Conservation (phyloP, 2,329 filamentous ascomycete species). For the Cordyceps pruinosa region DNA sequence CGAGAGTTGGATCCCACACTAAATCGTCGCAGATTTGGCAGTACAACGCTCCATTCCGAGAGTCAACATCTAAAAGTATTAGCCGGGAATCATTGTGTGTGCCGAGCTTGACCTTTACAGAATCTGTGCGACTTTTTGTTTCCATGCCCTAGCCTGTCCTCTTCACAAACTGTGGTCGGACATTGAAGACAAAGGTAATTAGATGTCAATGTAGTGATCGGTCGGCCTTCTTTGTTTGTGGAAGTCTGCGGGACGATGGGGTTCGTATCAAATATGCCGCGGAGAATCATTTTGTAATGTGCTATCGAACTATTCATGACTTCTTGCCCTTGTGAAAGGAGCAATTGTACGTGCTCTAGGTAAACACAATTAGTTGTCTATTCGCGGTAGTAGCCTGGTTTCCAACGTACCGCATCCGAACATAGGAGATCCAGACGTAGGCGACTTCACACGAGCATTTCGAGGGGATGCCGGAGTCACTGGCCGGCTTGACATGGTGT, state of each 20-base stretch:
- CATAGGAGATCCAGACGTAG: slow-evolving; percentile 50
- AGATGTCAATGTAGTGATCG: slow-evolving; percentile 55
- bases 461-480: slow-evolving; percentile 48
- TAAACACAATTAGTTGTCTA: slow-evolving; percentile 22
- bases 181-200: slow-evolving; percentile 72
- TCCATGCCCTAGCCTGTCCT: slow-evolving; percentile 61
- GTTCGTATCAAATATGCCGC: slow-evolving; percentile 61
- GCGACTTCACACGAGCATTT: slow-evolving; percentile 53
- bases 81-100: slow-evolving; percentile 16
- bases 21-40: slow-evolving; percentile 79
- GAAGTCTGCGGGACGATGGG: slow-evolving; percentile 60
- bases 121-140: slow-evolving; percentile 65
- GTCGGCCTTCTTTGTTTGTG: slow-evolving; percentile 48
- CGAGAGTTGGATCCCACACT: slow-evolving; percentile 74
- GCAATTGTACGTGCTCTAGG: slow-evolving; percentile 64
- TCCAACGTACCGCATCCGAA: slow-evolving; percentile 55
- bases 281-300: slow-evolving; percentile 65
- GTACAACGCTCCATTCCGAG: slow-evolving; percentile 65
- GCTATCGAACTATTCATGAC: slow-evolving; percentile 62
- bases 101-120: slow-evolving; percentile 39
- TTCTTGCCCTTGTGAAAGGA: slow-evolving; percentile 55
- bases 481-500: slow-evolving; percentile 39
- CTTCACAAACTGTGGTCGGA: slow-evolving; percentile 58
- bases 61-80: slow-evolving; percentile 61
- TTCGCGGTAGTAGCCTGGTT: neutral